These are phyloP conservation scores for Annulohypoxylon bovei DNA, from an alignment of 495 filamentous ascomycete genomes.

Conservation along the genomic window DNA sequence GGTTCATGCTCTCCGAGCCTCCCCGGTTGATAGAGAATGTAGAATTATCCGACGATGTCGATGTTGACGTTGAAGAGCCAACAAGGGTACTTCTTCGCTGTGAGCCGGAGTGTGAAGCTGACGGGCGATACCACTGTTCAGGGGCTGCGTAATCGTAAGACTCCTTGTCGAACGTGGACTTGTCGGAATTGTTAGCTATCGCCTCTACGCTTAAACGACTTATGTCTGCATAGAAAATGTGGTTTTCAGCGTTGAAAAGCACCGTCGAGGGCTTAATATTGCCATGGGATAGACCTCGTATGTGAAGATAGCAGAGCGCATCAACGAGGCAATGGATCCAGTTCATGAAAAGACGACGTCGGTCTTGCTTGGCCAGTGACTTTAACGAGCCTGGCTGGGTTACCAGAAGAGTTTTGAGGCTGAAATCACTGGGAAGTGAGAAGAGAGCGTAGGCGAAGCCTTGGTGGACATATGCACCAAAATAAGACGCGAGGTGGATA, in stretches of 20 bases:
- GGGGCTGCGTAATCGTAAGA: conserved; percentile 89
- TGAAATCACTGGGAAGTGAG: conserved; percentile 76
- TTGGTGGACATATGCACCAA: conserved; percentile 80
- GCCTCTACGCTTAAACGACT: conserved; percentile 64
- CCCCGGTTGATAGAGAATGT: conserved; percentile 52
- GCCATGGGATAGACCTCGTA: conserved; percentile 75
- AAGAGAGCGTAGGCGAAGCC: conserved; percentile 80
- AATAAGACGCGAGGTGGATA: conserved; percentile 82
- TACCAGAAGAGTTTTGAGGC: conserved; percentile 79
- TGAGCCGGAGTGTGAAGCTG: conserved; percentile 40
- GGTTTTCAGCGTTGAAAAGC: conserved; percentile 74
- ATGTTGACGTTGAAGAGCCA: conserved; percentile 39
- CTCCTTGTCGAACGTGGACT: conserved; percentile 71
- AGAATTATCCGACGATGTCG: conserved; percentile 48
- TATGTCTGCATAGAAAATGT: conserved; percentile 78
- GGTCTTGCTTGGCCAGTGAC: conserved; percentile 73
- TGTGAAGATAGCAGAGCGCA: conserved; percentile 80
- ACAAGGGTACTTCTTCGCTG: conserved; percentile 48
- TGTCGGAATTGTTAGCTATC: conserved; percentile 52
- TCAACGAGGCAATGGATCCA: conserved; percentile 91
- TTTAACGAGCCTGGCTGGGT: conserved; percentile 74
- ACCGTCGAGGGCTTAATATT: conserved; percentile 86
- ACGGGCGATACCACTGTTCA: conserved; percentile 73
- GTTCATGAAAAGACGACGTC: conserved; percentile 73
- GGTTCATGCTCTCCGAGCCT: conserved; percentile 37